A percentile compares a stretch with the other conserved stretches of the same genome.
Conservation (phyloP, 331 rosid genomes). For the Prunus yedoensis region DNA sequence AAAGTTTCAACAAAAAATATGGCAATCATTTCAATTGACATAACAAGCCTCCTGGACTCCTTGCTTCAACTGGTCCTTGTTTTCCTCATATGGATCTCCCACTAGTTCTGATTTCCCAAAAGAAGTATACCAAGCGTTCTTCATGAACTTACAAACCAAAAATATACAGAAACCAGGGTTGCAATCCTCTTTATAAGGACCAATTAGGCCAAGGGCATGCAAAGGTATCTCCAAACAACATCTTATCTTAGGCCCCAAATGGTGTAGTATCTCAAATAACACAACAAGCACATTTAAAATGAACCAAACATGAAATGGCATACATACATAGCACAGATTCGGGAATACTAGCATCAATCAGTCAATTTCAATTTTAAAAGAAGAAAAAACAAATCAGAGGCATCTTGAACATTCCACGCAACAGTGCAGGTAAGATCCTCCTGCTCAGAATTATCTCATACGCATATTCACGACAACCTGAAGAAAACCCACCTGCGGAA, state of each 20-base stretch:
- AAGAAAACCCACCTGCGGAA: constrained; percentile 76
- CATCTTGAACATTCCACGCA: constrained; percentile 8
- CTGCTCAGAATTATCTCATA: constrained; percentile 24
- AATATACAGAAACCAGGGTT: neutral
- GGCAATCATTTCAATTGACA: neutral
- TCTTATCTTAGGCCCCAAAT: neutral
- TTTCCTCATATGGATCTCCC: neutral
- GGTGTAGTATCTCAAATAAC: neutral
- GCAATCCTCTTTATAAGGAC: neutral
- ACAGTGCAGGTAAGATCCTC: constrained; percentile 28
- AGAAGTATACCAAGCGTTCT: neutral
- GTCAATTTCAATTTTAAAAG: neutral
- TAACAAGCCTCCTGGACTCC: neutral
- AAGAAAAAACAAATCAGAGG: neutral
- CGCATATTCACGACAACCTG: constrained; percentile 30
- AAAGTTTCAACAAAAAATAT: neutral
- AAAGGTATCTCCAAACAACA: neutral
- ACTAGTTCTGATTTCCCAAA: neutral
- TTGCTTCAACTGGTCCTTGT: neutral
- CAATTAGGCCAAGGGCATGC: neutral
- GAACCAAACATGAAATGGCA: neutral
- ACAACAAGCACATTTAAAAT: neutral
- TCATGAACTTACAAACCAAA: neutral
- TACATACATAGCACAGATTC: neutral
- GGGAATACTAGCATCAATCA: neutral